Conservation (phyloP, 805 yeast genomes). For the Kodamaea nitidulidarum region DNA sequence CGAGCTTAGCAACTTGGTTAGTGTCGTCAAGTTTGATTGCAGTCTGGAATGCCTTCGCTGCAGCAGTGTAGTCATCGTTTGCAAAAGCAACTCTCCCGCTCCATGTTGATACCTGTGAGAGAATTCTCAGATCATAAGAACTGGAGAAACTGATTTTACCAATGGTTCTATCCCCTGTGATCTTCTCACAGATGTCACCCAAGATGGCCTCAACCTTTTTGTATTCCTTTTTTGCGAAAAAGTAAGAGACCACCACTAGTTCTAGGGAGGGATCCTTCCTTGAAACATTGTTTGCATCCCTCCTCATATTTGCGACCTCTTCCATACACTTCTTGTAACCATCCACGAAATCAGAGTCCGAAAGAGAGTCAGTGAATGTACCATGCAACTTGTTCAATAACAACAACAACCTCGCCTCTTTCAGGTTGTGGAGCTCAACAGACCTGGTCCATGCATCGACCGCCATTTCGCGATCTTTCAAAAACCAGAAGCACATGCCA, state of each 20-base stretch:
- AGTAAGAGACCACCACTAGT: constrained; percentile 52
- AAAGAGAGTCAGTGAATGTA: constrained; percentile 51
- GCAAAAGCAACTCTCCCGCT: constrained; percentile 72
- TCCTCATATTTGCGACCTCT: constrained; percentile 27
- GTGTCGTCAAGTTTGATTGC: constrained; percentile 62
- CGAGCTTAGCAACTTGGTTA: constrained; percentile 69
- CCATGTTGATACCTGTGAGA: constrained; percentile 60
- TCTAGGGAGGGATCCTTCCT: constrained; percentile 11
- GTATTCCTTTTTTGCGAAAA: constrained; percentile 64
- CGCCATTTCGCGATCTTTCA: constrained; percentile 77
- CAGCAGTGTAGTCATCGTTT: constrained; percentile 55
- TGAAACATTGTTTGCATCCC: no score
- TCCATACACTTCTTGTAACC: constrained; percentile 58
- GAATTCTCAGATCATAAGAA: constrained; percentile 25
- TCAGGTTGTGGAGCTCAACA: constrained; percentile 53
- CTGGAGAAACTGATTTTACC: constrained; percentile 19
- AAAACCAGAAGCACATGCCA: constrained; percentile 89
- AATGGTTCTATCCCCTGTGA: constrained; percentile 7
- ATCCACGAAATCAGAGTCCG: constrained; percentile 58
- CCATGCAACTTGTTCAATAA: constrained; percentile 66
- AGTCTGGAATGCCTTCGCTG: constrained; percentile 70
- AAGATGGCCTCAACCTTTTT: constrained; percentile 55
- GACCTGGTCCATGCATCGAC: constrained; percentile 78
- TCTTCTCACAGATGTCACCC: constrained; percentile 34
- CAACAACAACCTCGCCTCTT: constrained; percentile 57